Percentiles rank a stretch among this genome's conserved stretches.
Conservation (phyloP, 1,139 yeast genomes). For the Saccharomycopsis hybrid region DNA sequence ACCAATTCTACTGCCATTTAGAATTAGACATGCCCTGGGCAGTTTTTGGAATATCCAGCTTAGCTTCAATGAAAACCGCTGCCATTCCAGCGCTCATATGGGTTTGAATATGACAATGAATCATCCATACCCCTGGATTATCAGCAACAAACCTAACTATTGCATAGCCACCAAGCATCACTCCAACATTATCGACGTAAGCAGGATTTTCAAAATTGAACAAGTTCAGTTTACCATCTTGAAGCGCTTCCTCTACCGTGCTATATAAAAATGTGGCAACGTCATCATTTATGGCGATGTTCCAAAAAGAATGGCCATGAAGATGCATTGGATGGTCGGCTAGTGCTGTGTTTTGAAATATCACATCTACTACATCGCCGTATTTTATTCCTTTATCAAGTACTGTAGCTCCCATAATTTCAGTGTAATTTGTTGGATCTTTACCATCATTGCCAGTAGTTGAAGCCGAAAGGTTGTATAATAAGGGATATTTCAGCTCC, state of each 20-base stretch:
- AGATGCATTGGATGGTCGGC: slow-evolving; percentile 34
- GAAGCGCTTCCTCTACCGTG: slow-evolving; percentile 28
- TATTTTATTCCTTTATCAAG: slow-evolving; percentile 25
- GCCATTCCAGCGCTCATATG: slow-evolving; percentile 36
- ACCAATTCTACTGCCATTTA: no score
- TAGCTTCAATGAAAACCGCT: slow-evolving; percentile 31
- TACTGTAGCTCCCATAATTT: no score
- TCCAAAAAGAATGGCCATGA: slow-evolving; percentile 34
- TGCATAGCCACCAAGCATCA: slow-evolving; percentile 23
- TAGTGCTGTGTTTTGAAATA: slow-evolving; percentile 28
- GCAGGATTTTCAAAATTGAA: slow-evolving; percentile 27
- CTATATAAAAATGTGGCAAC: slow-evolving; percentile 26
- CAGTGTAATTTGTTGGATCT: no score
- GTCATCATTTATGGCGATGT: slow-evolving; percentile 25
- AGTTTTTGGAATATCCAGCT: no score
- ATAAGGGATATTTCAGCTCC: slow-evolving; percentile 15
- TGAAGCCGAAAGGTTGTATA: neutral
- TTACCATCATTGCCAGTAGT: no score
- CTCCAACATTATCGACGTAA: slow-evolving; percentile 28
- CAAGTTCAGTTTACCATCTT: slow-evolving; percentile 21
- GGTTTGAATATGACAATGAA: slow-evolving; percentile 36
- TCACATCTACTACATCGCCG: slow-evolving; percentile 24
- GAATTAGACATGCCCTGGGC: no score
- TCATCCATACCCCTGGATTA: slow-evolving; percentile 27
- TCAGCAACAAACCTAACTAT: slow-evolving; percentile 3